Evolutionary conservation across 1,284 basidiomycete genomes (phyloP), one percentile per base, ranked within the genome.

Genomic region (Moniliella sp.): DNA sequence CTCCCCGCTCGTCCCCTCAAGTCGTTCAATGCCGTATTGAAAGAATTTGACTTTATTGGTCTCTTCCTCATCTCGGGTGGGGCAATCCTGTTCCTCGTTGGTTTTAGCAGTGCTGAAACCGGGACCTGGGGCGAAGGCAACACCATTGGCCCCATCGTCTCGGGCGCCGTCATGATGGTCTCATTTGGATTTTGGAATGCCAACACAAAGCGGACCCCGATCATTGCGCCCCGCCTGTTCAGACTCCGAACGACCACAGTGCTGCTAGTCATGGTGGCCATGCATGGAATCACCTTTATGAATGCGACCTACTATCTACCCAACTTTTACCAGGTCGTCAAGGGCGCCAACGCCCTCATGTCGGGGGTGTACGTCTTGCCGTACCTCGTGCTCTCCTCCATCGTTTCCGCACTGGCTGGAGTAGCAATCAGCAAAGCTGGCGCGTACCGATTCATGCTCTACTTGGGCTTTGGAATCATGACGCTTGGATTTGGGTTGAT

Each of bases 361-460:
- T 43, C 45, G 2, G 57, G 55, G 3, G 36, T 61, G 4, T 51
- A 54, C 34, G 44, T 46, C 11, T 32, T 60, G 4, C 47, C 57
- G 0, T 41, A 57, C 29, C 46, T 60, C 33, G 34, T 50, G 15
- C 30, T 41, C 2, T 46, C 46, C 34, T 53, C 58, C 36, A 27
- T 57, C 15, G 21, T 35, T 5, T 42, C 43, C 15, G 43, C 51
- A 5, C 5, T 57, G 13, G 32, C 37, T 3, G 60, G 59, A 18
- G 29, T 45, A 12, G 14, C 44, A 4, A 35, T 35, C 35, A 50
- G 19, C 12, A 35, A 27, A n/a, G 44, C 28, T 17, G 53, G 56
- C 8, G 34, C 39, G 13, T 48, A 47, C 35, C n/a, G n/a, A n/a
- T n/a, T n/a, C n/a, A n/a, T 74, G 25, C 71, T 79, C 42, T 77